Evolutionary conservation across 345 rosid genomes (phyloP), one percentile per base, ranked within the genome.

Genomic region (Capsella bursapastoris): DNA sequence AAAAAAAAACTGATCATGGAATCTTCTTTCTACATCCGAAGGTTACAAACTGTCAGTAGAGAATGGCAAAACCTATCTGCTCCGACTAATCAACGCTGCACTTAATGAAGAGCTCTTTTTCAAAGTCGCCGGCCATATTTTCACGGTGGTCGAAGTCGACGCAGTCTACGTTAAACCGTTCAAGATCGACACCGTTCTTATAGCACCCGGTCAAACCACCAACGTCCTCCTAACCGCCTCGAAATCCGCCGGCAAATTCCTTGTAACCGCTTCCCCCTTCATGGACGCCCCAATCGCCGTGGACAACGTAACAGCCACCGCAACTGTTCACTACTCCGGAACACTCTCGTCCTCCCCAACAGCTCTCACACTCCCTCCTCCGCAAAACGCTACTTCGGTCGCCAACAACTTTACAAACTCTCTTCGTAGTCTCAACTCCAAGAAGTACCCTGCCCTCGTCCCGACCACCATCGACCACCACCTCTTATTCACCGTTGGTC

Each of bases 41-140:
- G 96, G 92, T 6, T 89, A 80, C 74, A 86, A 62, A 28, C 65
- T 93, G 59, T 80, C 90, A 0, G 98, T 90, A 1, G 69, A 77
- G 48, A 83, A 52, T 25, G 91, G 92, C 1, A 88, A 88, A 73
- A 93, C 92, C 16, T 93, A 91, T 80, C 44, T 93, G 81, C 81
- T 91, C 7, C 85, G 96, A 9, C 60, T 93, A n/a, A 37, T 93
- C 89, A 91, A 89, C 8, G 97, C 98, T 77, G 98, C 97, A 72
- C 96, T 93, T 78, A 93, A 91, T 80, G 98, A 89, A 82, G 98
- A 93, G 71, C 91, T 93, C 35, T 93, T 93, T 84, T 91, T 93
- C 84, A 91, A 93, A 73, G 82, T 93, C 57, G 98, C 97, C 0
- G 97, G 97, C 1, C 98, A 93, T 79, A 75, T 77, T 47, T 84